phyloP scores from a whole-genome alignment of 441 rosid species.

The California macrophylla region DNA sequence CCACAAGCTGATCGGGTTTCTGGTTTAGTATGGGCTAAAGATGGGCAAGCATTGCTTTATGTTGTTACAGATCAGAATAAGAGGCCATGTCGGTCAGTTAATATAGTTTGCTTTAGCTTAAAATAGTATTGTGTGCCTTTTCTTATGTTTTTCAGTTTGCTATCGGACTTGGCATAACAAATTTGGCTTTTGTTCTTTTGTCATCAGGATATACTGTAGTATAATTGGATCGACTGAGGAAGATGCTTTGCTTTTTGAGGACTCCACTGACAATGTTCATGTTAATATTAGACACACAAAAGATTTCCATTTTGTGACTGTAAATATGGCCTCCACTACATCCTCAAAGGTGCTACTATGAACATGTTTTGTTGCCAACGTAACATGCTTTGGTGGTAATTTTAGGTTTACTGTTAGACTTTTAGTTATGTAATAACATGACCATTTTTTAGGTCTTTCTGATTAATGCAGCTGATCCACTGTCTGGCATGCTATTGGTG shows the following conservation, averaged over 20 bases:
- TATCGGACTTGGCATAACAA: not conserved
- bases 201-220: slow-evolving; percentile 69
- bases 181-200: slow-evolving; percentile 7
- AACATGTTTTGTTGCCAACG: slow-evolving; percentile 9
- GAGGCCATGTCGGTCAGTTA: slow-evolving; percentile 59
- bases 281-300: slow-evolving; percentile 69
- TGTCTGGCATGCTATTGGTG: slow-evolving; percentile 57
- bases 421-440: slow-evolving; percentile 20
- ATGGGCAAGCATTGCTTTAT: slow-evolving; percentile 77
- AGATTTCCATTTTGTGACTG: slow-evolving; percentile 67
- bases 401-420: slow-evolving; percentile 8
- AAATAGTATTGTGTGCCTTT: slow-evolving; percentile 7
- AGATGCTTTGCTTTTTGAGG: slow-evolving; percentile 73
- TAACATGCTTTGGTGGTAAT: slow-evolving; percentile 6
- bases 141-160: not conserved
- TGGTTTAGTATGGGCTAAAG: slow-evolving; percentile 79
- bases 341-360: slow-evolving; percentile 56
- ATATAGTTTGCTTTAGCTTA: not conserved
- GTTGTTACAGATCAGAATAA: slow-evolving; percentile 72
- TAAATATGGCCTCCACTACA: slow-evolving; percentile 55
- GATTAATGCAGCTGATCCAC: slow-evolving; percentile 85
- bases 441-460: slow-evolving; percentile 78
- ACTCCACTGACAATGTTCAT: slow-evolving; percentile 51
- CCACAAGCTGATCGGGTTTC: slow-evolving; percentile 84
- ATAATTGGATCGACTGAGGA: slow-evolving; percentile 84